These are phyloP conservation scores for Xenoacremonium recifei DNA, from an alignment of 2,329 filamentous ascomycete species.

Conservation along the genomic window DNA sequence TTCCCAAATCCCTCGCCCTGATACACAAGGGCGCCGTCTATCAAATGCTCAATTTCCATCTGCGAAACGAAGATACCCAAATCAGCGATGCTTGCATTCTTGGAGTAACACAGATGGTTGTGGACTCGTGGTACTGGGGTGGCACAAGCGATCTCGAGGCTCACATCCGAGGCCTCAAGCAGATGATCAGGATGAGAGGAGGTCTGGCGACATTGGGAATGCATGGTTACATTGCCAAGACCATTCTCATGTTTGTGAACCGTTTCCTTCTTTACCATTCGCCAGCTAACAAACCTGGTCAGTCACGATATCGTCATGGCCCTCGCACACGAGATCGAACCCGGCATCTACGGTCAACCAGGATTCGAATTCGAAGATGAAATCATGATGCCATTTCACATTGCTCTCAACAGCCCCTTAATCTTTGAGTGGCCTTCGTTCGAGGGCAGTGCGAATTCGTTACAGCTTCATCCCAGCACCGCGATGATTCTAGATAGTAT, in stretches of 20 bases:
- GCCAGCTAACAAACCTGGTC: conserved; percentile 13
- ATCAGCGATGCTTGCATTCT: conserved; percentile 46
- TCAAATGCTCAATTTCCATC: conserved; percentile 46
- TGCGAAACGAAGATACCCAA: conserved; percentile 34
- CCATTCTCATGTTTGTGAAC: conserved; percentile 44
- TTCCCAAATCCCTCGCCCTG: conserved; percentile 42
- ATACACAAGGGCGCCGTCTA: conserved; percentile 43
- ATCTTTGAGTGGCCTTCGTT: conserved; percentile 43
- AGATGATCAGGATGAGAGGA: conserved; percentile 47
- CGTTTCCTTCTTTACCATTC: neutral
- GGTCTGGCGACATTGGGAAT: conserved; percentile 45
- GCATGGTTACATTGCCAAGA: conserved; percentile 46
- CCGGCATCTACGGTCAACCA: conserved; percentile 38
- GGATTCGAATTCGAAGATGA: conserved; percentile 43
- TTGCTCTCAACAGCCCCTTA: conserved; percentile 48
- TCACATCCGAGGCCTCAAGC: conserved; percentile 46
- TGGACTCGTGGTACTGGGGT: conserved; percentile 56
- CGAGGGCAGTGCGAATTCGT: conserved; percentile 36
- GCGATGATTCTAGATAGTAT: conserved; percentile 52
- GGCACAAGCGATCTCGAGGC: conserved; percentile 42
- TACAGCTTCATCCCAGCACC: conserved; percentile 45
- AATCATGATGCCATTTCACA: conserved; percentile 38
- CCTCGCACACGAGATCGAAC: conserved; percentile 44
- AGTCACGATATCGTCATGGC: conserved; percentile 49
- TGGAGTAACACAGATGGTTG: conserved; percentile 46